These are phyloP conservation scores for Chaetomium cochliodes DNA, from an alignment of 495 filamentous ascomycete genomes.

Conservation along the genomic window DNA sequence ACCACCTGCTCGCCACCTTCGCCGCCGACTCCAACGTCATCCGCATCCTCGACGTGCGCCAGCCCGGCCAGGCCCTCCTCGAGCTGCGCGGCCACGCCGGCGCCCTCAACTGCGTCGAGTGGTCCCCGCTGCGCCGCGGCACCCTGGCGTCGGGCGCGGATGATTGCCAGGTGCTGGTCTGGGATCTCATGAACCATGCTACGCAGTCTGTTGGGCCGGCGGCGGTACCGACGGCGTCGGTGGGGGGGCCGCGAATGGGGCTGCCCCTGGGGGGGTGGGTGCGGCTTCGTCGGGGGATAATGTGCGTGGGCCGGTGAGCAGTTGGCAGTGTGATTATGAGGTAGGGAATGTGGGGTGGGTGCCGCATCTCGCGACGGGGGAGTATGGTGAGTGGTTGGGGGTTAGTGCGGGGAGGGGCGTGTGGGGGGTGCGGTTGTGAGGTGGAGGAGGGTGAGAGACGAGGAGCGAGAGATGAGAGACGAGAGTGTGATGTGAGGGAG, in stretches of 20 bases:
- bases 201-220: constrained; percentile 12
- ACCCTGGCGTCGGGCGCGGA: constrained; percentile 90
- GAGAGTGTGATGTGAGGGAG: too few relatives aligned
- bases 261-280: neutral
- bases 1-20: constrained; percentile 94
- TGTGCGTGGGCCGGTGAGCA: constrained; percentile 68
- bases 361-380: constrained; percentile 68
- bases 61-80: constrained; percentile 91
- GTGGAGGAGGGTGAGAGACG: too few relatives aligned
- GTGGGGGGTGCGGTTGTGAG: constrained; percentile 60
- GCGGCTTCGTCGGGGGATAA: constrained; percentile 53
- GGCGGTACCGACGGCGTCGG: neutral
- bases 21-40: constrained; percentile 90
- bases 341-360: constrained; percentile 95
- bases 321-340: constrained; percentile 95
- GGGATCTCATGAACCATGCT: constrained; percentile 71
- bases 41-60: constrained; percentile 92
- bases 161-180: constrained; percentile 84
- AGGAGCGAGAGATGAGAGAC: too few relatives aligned
- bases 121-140: constrained; percentile 84
- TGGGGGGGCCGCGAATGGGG: neutral
- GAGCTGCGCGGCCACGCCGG: constrained; percentile 91
- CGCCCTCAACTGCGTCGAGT: constrained; percentile 87
- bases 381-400: constrained; percentile 88
- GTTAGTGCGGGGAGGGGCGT: constrained; percentile 88